Evolutionary conservation across 1,139 yeast genomes (phyloP), one percentile per base, ranked within the genome.

Genomic region (Geotrichum restrictum): DNA sequence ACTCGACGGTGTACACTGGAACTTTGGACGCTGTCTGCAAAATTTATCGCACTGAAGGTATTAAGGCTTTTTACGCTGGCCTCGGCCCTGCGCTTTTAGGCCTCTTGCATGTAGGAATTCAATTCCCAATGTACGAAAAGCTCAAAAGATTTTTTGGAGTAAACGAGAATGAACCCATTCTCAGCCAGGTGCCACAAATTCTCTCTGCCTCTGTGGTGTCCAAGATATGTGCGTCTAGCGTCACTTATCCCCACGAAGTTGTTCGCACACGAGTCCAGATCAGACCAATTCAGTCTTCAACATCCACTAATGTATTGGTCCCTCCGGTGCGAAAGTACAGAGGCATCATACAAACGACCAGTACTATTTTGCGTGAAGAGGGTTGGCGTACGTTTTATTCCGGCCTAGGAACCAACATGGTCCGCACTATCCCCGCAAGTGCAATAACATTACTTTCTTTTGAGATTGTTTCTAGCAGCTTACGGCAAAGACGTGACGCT

Each of bases 211-310:
- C 95, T 1, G 80, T 93, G 10, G 63, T 83, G 10, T 85, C 96
- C 5, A 93, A 93, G 67, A 86, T 91, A 84, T 76, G 85, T 51
- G 98, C 98, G 2, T 84, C 95, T 51, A 76, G 89, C 1, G 76
- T 88, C 52, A 91, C 98, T 0, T 93, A 93, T 64, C 98, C 98
- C 1, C 99, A 93, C 71, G 99, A 93, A 68, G 93, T 93, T 41
- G 75, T 94, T 48, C 78, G 99, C 61, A 91, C 98, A 3, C 77
- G 98, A 63, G 79, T 89, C 79, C 98, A 93, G 71, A 80, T 86
- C 59, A 67, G 62, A 51, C 57, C 59, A 37, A 54, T 45, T 21
- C 31, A 27, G 24, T 10, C 47, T 1, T 16, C 47, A 13, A 5
- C 40, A 21, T 38, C 48, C 10, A 19, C 10, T 3, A 31, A 49